Evolutionary conservation across 1,284 basidiomycete species (phyloP), one percentile per base, ranked within the genome.

Genomic region (Retiboletus fuscus): DNA sequence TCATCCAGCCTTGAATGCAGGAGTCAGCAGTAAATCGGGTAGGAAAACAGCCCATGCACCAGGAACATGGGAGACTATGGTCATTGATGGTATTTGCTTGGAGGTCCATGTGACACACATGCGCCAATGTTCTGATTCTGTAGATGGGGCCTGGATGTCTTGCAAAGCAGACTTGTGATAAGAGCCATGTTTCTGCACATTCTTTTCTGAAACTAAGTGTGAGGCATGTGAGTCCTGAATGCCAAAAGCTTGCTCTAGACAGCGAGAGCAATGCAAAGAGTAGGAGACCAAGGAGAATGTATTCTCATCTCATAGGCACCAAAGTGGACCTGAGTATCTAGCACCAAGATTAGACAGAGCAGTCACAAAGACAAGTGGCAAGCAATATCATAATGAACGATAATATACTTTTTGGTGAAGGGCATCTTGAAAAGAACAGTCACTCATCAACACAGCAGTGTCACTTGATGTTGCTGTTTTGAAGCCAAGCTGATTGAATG

Each of bases 1-100:
- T 89, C 2, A 94, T 95, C 95, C 95, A 96, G 49, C 95, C 94
- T 93, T 73, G 63, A 8, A 53, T 39, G 44, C n/a, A 43, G 39
- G 3, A 2, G 26, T 75, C 26, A 34, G 64, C 34, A 60, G 18
- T 43, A 47, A 55, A 30, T 55, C 15, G 3, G 24, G 22, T 41
- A 4, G 12, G 2, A 6, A 46, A 51, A 43, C 18, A 4, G 8
- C 34, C 0, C 10, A 60, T 79, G 26, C 68, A 90, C 91, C 92
- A 78, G 91, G 90, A 11, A 86, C 89, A 80, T 93, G 91, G 20
- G 89, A 85, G 13, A 92, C 81, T 16, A 92, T 82, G 60, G 85
- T 85, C 5, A 91, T 90, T 67, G 87, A 80, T n/a, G 90, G 91
- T 18, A 91, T 86, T 61, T 51, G 44, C 10, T 55, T 61, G 39